Base-by-base conservation (phyloP, 768 basidiomycete genomes). In the Paxillus involutus region DNA sequence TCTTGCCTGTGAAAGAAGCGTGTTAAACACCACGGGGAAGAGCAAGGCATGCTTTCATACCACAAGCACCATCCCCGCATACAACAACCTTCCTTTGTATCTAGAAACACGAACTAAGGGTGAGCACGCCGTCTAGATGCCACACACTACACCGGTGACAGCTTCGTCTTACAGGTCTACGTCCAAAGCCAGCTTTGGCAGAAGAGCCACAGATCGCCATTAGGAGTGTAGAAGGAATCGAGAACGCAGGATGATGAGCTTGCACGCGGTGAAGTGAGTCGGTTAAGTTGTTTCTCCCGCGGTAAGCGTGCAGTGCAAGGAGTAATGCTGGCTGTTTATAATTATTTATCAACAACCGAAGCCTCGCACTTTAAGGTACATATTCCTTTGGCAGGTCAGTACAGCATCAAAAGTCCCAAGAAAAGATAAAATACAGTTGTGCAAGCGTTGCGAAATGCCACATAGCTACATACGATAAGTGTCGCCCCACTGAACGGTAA, bases 61-160 rank as follows among this genome's bases (percentile, higher is more conserved):
- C 95, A 64, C 91, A 94, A 50, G 95, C 95, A 61, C 95, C 95
- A 72, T 98, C 95, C 36, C 95, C 95, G 57, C 94, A 88, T n/a
- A 98, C 95, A 26, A 94, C 89, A 37, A 91, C 75, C 72, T 88
- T 86, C 49, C 81, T 74, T 65, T 79, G 80, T 45, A 80, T 60
- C 78, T 80, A 49, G 56, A 57, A 48, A 58, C 52, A 56, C 19
- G 58, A 10, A 60, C 7, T 44, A 45, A 35, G 4, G 56, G 55
- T 58, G 59, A 64, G 59, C 49, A 55, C 47, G 49, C 44, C 52
- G 46, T 4, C 24, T 56, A 44, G 47, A 44, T 14, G 35, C 43
- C 53, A 66, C 46, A 47, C 21, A 44, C 26, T 21, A 21, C 43
- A 50, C 24, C n/a, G 36, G 19, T 16, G 19, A 32, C 33, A 39